Conservation (phyloP, 2,329 filamentous ascomycete genomes). For the Sphaceloma murrayae region DNA sequence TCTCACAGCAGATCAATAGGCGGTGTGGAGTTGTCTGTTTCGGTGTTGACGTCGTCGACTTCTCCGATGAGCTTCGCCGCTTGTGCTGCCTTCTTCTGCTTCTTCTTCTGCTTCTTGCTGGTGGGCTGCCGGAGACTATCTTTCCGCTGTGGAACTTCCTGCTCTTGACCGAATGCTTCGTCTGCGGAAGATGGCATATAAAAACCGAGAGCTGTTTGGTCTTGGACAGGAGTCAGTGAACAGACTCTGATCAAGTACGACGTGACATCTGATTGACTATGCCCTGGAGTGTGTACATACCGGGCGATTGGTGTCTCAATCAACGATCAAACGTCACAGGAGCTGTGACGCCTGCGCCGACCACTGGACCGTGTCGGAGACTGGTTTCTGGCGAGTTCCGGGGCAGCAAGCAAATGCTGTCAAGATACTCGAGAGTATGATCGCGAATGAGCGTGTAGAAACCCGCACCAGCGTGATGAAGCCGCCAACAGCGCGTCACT, state of each 20-base stretch:
- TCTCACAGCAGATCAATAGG: conserved; percentile 18
- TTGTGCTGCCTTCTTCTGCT: conserved; percentile 18
- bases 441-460: not conserved
- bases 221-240: not conserved
- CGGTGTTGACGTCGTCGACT: conserved; percentile 17
- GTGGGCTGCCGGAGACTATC: conserved; percentile 17
- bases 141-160: conserved; percentile 15
- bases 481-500: conserved; percentile 13
- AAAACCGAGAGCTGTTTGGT: not conserved
- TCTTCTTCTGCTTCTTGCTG: conserved; percentile 18
- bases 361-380: not conserved
- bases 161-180: conserved; percentile 19
- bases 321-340: conserved; percentile 11
- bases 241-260: not conserved
- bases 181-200: conserved; percentile 20
- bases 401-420: too few relatives aligned
- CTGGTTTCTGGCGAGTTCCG: too few relatives aligned
- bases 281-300: not conserved
- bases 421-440: not conserved
- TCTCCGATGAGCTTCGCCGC: conserved; percentile 17
- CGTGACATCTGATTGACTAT: not conserved
- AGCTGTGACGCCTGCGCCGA: conserved; percentile 12
- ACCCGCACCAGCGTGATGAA: not conserved
- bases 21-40: conserved; percentile 15
- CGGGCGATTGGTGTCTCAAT: conserved; percentile 16